These are phyloP conservation scores for Logfia minima DNA, from an alignment of 129 eudicot genomes.

Conservation along the genomic window DNA sequence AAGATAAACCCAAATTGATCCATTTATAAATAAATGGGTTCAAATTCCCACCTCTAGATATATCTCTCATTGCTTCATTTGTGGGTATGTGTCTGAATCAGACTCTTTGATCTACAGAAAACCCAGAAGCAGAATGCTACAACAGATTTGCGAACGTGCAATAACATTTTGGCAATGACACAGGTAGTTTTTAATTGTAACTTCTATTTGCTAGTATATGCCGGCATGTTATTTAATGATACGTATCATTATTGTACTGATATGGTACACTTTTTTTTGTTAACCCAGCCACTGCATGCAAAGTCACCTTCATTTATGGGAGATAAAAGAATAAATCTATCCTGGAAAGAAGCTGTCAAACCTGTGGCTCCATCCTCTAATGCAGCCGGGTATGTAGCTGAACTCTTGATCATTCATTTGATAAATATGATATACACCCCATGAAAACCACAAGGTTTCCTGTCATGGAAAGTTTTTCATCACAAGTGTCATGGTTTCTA, in stretches of 20 bases:
- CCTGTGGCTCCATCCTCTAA: conserved; percentile 37
- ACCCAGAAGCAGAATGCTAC: conserved; percentile 71
- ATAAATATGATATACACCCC: background rate
- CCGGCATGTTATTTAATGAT: background rate
- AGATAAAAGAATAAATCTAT: conserved; percentile 66
- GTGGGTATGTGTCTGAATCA: background rate
- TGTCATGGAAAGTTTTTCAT: background rate
- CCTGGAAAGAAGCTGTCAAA: conserved; percentile 80
- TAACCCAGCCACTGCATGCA: conserved; percentile 64
- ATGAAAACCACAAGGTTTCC: background rate
- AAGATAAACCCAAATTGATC: background rate
- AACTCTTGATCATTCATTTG: background rate
- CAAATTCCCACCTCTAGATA: background rate
- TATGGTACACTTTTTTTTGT: conserved; percentile 3
- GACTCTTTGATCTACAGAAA: conserved; percentile 51
- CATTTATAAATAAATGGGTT: background rate
- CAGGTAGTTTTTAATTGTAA: conserved; percentile 42
- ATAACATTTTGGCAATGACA: conserved; percentile 83
- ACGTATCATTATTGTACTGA: conserved; percentile 4
- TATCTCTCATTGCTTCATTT: background rate
- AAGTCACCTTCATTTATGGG: conserved; percentile 80
- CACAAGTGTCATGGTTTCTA: background rate
- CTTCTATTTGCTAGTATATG: conserved; percentile 3
- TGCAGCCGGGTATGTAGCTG: conserved; percentile 54
- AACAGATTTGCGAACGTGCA: conserved; percentile 81